phyloP scores from a whole-genome alignment of 1,139 yeast genomes.

The Zhuliangozyma blackwelliae region DNA sequence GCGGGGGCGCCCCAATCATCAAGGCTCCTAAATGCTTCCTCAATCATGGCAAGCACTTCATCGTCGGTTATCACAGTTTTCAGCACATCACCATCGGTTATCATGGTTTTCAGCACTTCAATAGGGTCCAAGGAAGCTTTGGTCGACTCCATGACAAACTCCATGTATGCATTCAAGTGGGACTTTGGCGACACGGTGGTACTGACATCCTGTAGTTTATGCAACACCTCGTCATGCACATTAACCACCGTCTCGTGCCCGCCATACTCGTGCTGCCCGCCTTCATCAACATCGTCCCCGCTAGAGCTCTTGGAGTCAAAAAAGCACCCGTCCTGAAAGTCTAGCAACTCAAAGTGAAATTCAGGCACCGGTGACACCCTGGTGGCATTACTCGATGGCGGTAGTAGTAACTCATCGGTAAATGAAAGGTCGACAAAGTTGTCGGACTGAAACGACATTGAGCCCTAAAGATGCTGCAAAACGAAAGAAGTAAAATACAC shows the following conservation, averaged over 20 bases:
- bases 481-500: not conserved
- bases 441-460: slow-evolving; percentile 6
- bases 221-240: slow-evolving; percentile 4
- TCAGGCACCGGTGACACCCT: slow-evolving; percentile 1
- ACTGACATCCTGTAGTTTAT: slow-evolving; percentile 3
- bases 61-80: too few relatives aligned
- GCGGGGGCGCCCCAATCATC: too few relatives aligned
- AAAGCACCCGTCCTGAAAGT: too few relatives aligned
- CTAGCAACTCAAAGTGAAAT: too few relatives aligned
- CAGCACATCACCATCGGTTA: too few relatives aligned
- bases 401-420: slow-evolving; percentile 8
- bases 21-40: too few relatives aligned
- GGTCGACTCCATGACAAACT: slow-evolving; percentile 6
- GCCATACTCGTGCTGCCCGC: too few relatives aligned
- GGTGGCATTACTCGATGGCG: not conserved
- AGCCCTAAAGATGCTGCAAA: slow-evolving; percentile 1
- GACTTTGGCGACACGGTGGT: slow-evolving; percentile 7
- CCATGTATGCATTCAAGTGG: slow-evolving; percentile 9
- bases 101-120: not conserved
- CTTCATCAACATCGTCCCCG: too few relatives aligned
- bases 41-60: too few relatives aligned
- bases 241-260: too few relatives aligned
- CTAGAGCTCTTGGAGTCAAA: too few relatives aligned
- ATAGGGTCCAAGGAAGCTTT: slow-evolving; percentile 3
- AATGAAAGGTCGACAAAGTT: slow-evolving; percentile 6